Conservation (phyloP, 1,284 basidiomycete genomes). For the Erythrobasidium hasegawianum region DNA sequence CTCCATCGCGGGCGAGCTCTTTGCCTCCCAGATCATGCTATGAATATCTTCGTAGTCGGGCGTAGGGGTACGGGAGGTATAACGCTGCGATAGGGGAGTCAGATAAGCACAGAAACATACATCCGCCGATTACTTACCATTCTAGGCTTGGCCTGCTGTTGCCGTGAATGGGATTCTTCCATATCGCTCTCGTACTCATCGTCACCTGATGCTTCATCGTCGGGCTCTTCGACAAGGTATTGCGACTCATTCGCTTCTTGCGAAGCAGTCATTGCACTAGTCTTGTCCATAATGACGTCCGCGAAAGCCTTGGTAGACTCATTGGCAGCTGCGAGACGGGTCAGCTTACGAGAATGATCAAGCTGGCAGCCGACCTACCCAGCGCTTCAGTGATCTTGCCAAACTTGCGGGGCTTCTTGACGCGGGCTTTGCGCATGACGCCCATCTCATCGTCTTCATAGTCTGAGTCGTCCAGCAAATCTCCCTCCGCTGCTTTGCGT, state of each 20-base stretch:
- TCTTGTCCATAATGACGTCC: slow-evolving; percentile 9
- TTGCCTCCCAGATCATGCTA: slow-evolving; percentile 10
- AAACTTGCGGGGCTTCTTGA: slow-evolving; percentile 26
- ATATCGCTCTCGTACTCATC: slow-evolving; percentile 15
- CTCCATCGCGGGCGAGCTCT: slow-evolving; percentile 18
- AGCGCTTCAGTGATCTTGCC: slow-evolving; percentile 28
- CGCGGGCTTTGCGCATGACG: slow-evolving; percentile 8
- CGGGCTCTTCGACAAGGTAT: slow-evolving; percentile 9
- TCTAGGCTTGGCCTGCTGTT: no score
- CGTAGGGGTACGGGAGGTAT: neutral
- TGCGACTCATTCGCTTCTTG: slow-evolving; percentile 8
- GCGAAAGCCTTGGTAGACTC: slow-evolving; percentile 33
- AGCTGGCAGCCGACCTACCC: slow-evolving; percentile 4
- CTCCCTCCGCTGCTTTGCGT: slow-evolving; percentile 14
- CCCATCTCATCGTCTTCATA: slow-evolving; percentile 34
- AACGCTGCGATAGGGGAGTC: no score
- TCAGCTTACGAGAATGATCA: neutral
- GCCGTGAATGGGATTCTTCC: neutral
- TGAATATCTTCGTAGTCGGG: slow-evolving; percentile 4
- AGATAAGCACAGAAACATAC: neutral
- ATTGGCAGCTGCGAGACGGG: slow-evolving; percentile 15
- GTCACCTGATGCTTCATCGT: slow-evolving; percentile 19
- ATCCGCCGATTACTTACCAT: neutral
- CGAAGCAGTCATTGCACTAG: neutral
- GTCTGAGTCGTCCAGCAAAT: slow-evolving; percentile 31